Base-by-base conservation (phyloP, 306 rosid genomes). In the Quercus dentata region DNA sequence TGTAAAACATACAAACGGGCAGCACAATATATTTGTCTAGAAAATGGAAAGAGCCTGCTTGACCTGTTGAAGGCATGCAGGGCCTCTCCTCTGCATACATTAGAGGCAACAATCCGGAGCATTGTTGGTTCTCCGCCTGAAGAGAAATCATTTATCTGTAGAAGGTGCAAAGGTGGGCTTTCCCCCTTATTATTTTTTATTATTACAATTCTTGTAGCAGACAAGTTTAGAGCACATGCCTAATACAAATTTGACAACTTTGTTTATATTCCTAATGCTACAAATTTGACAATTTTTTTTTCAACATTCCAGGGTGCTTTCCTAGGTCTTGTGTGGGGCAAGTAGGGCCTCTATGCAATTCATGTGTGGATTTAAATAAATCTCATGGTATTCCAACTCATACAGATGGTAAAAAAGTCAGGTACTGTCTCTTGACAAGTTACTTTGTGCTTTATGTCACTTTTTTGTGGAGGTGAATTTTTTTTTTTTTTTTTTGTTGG, bases 1-100 rank as follows among this genome's bases (percentile, higher is more conserved):
- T 90, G 97, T 85, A 91, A 91, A 75, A 81, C 86, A 62, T 95
- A 95, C 73, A 91, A 89, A 86, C 94, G 99, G 83, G 99, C 99
- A 51, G 94, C 98, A 8, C 91, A 95, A 79, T 95, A 95, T 76
- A 95, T 95, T 78, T 95, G 99, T 86, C 85, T 95, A 58, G 98
- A 89, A 83, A 95, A 95, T 65, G 99, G 99, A 72, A 93, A 89
- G 90, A 95, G 97, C 83, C 85, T 95, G 56, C 96, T 95, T 74
- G 99, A 95, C 77, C 89, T 95, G 49, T 71, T 95, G 86, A 88
- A 85, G 81, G 90, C 90, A 69, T 95, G 99, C 89, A 85, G 97
- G 80, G 87, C 85, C 79, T 89, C 88, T 80, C 85, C 98, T 74
- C 77, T 87, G 76, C 93, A 93, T 70, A 69, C 85, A 5, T 75